Evolutionary conservation across 2,329 filamentous ascomycete genomes (phyloP), one percentile per base, ranked within the genome.

Genomic region (Thermoascus crustaceus): DNA sequence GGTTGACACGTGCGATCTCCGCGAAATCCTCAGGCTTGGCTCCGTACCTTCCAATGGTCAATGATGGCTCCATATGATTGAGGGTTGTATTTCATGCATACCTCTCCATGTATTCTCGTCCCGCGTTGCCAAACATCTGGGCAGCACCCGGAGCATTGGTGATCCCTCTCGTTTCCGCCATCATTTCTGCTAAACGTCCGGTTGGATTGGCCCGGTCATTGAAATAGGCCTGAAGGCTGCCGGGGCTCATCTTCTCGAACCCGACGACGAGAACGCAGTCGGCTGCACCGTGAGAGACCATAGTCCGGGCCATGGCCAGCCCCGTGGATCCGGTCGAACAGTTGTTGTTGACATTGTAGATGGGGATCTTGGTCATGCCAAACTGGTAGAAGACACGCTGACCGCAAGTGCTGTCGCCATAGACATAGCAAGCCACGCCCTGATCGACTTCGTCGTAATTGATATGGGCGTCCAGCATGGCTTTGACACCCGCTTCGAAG

Each of bases 281-380:
- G 1, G 86, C 84, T 9, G 77, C 84, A 21, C 88, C 88, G 49
- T 84, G 74, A 5, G 78, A 72, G 50, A 95, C 80, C 58, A 93
- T 73, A 35, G 80, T 85, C 21, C 87, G 73, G 2, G 75, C 91
- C 74, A 96, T 82, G 56, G 80, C 80, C 39, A 96, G 68, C 6
- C 89, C 91, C 0, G 89, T 94, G 4, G 82, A 87, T n/a, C 89
- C 91, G 0, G 89, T 96, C 3, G 85, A 85, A 72, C 89, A 96
- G 71, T 95, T 95, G 73, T 96, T 96, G 75, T 95, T 96, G 56
- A 94, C 86, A 56, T 96, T 96, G 72, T 93, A 88, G 58, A 96
- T 86, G 53, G 89, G 89, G 51, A 96, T 95, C 55, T 82, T 74
- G 27, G 88, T 95, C 81, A 96, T 88, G 68, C 89, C 91, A 62